Evolutionary conservation across 768 basidiomycete species (phyloP), one percentile per base, ranked within the genome.

Genomic region (Lactifluus rugatus): DNA sequence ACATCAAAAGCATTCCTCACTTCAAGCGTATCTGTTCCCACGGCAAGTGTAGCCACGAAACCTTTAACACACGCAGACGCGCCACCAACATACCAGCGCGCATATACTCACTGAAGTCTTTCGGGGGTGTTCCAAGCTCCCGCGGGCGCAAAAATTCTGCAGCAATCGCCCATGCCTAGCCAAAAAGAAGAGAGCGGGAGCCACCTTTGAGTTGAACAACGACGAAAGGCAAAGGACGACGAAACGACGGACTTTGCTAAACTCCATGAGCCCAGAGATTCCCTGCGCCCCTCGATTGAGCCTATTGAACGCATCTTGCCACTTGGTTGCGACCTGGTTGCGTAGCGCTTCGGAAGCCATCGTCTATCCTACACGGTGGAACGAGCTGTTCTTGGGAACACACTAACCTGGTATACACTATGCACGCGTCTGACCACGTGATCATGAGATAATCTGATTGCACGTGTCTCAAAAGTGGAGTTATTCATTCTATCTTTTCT

Each of bases 271-370:
- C 9, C 85, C 85, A 10, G 81, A 72, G 56, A 87, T 84, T 9
- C 84, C 85, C 37, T 77, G 77, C 36, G 80, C 74, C 14, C 72
- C 69, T 28, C 76, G 74, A 65, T 87, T 87, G 48, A 87, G 72
- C 16, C 82, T 78, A n/a, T 74, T 70, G 67, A 87, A 87, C 2
- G 82, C 76, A 19, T 85, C 82, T 60, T 84, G 81, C 84, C 85
- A 87, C 72, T 85, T 84, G 3, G 82, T 73, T 17, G 80, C 77
- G 9, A 86, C 82, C 66, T 86, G 84, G 1, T 78, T 76, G 47
- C 78, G 78, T n/a, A 85, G 71, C 25, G 83, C 83, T 56, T 79
- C 76, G 5, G 82, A 82, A 17, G 80, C 77, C 83, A 82, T 84
- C n/a, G n/a, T n/a, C n/a, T n/a, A n/a, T n/a, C n/a, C n/a, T n/a